Evolutionary conservation across 2,329 filamentous ascomycete species (phyloP), one percentile per base, ranked within the genome.

Genomic region (Neoascochyta sp.): DNA sequence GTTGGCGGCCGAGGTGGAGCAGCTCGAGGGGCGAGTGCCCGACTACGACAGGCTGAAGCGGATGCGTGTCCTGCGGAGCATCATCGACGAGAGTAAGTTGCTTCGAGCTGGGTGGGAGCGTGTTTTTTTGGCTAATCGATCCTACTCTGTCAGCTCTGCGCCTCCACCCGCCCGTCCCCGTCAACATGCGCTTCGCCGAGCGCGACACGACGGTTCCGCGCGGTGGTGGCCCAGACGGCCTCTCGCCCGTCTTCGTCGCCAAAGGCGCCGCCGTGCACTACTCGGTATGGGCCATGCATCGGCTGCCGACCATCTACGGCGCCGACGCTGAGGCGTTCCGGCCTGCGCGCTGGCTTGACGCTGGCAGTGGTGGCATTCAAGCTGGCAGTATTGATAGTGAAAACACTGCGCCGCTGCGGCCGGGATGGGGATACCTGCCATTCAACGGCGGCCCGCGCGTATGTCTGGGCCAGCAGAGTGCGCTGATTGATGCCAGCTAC

Each of bases 321-420:
- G n/a, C 27, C 2, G 60, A 64, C 27, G 54, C 59, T 0, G 35
- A 51, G 2, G 27, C 23, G 4, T 64, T 63, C 26, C 32, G 39
- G n/a, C 62, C 62, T 0, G 49, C 50, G 16, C 41, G 62, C 8
- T 65, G 60, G 62, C 52, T 63, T 9, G 42, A 47, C 25, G 29
- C 20, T 5, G 16, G 31, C n/a, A n/a, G n/a, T n/a, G n/a, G n/a
- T n/a, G n/a, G n/a, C n/a, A n/a, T n/a, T n/a, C n/a, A n/a, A n/a
- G n/a, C n/a, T n/a, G n/a, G n/a, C n/a, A n/a, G n/a, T n/a, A n/a
- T n/a, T n/a, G n/a, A n/a, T n/a, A n/a, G n/a, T n/a, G n/a, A n/a
- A n/a, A n/a, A n/a, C n/a, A n/a, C n/a, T n/a, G n/a, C n/a, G n/a
- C n/a, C n/a, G 6, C 26, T 36, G 19, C 24, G 50, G n/a, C 51